Conservation (phyloP, 306 rosid genomes). For the Fragaria ananassa region DNA sequence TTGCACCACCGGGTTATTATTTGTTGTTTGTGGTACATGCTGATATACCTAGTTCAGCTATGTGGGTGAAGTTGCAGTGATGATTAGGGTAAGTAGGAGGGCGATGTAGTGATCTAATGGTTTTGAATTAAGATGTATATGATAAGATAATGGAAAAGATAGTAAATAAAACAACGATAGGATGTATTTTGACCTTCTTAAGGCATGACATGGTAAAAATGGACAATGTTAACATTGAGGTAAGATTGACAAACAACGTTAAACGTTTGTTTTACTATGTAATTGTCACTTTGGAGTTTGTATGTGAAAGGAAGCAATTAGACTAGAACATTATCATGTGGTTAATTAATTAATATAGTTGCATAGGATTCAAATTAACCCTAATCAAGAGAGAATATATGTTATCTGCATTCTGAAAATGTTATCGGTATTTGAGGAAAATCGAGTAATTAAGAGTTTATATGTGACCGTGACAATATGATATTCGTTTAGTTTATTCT, state of each 20-base stretch:
- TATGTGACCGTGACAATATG: too few relatives aligned
- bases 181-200: neutral
- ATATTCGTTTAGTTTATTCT: too few relatives aligned
- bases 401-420: neutral
- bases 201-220: neutral
- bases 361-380: too few relatives aligned
- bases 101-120: neutral
- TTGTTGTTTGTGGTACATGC: constrained; percentile 61
- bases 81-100: neutral
- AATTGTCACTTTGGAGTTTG: too few relatives aligned
- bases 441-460: too few relatives aligned
- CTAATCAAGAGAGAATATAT: too few relatives aligned
- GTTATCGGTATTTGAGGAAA: too few relatives aligned
- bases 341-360: too few relatives aligned
- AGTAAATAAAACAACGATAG: too few relatives aligned
- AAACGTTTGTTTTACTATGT: neutral
- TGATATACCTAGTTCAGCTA: constrained; percentile 49
- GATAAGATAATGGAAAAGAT: neutral
- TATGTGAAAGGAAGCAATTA: too few relatives aligned
- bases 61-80: constrained; percentile 58
- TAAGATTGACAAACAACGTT: neutral
- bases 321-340: too few relatives aligned
- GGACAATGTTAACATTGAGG: neutral
- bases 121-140: neutral
- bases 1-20: constrained; percentile 71